Base-by-base conservation (phyloP, 1,284 basidiomycete genomes). In the Trichosporon faecale region DNA sequence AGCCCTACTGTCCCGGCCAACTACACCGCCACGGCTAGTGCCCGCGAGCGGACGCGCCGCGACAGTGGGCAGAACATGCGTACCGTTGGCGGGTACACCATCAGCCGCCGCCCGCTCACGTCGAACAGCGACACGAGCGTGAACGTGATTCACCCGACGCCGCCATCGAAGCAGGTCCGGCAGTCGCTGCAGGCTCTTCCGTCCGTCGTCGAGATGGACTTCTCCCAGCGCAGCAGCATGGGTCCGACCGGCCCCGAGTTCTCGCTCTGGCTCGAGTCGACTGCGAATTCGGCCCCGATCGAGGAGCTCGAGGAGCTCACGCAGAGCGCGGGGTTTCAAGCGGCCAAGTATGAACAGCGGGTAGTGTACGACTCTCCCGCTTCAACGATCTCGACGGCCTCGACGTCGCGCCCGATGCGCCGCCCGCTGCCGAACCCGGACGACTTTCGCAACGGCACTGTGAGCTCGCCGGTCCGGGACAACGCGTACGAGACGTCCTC, bases 1-100 rank as follows among this genome's bases (percentile, higher is more conserved):
- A 65, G 64, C 7, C 64, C 68, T 1, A 66, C 68, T 12, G 46
- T 37, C 0, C 64, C 44, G n/a, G 23, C 27, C 40, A 25, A 63
- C 55, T 69, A 69, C 65, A 63, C 65, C 18, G 33, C 68, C 9
- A 66, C 65, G 4, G 65, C 68, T 3, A 65, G 55, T 23, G 65
- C 57, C 25, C 64, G 64, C 9, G 52, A 60, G 31, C 68, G 55
- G 52, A 66, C 55, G 3, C 64, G 68, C 40, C 68, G 64, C 16
- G 68, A 66, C 65, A 63, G 57, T 9, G 65, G 57, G 0, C 57
- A 61, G 57, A 61, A 61, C 57, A 61, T 61, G 57, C 27, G 29
- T 3, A 61, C 57, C 16, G 29, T 31, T 7, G 57, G 57, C 3
- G 57, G 29, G 6, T 61, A 61, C 57, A 29, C 57, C 14, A 31